Percentiles rank a stretch among this genome's conserved stretches.
Evolutionary conservation across 352 stramenopile species (phyloP).

Genomic region (Phytophthora fragariaefolia): DNA sequence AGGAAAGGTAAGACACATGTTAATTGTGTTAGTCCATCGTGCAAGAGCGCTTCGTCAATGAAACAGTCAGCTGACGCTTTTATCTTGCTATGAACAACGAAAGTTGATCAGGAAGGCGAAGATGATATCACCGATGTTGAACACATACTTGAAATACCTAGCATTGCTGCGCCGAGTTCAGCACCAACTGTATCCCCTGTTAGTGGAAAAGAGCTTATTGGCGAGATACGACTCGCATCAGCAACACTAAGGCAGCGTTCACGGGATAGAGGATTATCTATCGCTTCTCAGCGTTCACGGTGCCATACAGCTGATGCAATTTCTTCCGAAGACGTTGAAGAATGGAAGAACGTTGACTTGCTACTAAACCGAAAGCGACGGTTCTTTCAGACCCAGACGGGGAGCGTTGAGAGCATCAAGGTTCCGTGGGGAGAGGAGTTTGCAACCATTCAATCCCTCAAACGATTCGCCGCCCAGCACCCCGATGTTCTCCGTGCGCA

Average conservation of each 20-base stretch:
- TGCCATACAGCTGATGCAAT: conserved; percentile 12
- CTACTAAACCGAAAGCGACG: conserved; percentile 62
- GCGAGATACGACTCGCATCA: neutral
- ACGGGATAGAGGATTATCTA: conserved; percentile 2
- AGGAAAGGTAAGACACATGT: neutral
- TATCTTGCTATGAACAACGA: too few relatives aligned
- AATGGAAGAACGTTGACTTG: conserved; percentile 67
- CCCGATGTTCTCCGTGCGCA: conserved; percentile 58
- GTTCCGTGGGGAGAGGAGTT: conserved; percentile 72
- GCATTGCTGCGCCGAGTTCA: conserved; percentile 10
- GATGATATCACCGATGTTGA: conserved; percentile 16
- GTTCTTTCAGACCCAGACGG: conserved; percentile 46
- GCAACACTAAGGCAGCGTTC: neutral
- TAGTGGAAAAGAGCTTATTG: neutral
- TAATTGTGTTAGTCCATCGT: too few relatives aligned
- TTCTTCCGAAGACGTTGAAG: conserved; percentile 54
- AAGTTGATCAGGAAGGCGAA: neutral
- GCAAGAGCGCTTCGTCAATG: too few relatives aligned
- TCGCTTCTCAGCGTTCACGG: conserved; percentile 10
- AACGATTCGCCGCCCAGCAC: conserved; percentile 61
- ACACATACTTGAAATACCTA: conserved; percentile 27
- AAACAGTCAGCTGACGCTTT: too few relatives aligned
- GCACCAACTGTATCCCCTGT: neutral
- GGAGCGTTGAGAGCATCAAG: conserved; percentile 46
- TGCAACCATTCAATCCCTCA: conserved; percentile 65